phyloP scores from a whole-genome alignment of 345 rosid genomes.

The Eucalyptus urophylla region DNA sequence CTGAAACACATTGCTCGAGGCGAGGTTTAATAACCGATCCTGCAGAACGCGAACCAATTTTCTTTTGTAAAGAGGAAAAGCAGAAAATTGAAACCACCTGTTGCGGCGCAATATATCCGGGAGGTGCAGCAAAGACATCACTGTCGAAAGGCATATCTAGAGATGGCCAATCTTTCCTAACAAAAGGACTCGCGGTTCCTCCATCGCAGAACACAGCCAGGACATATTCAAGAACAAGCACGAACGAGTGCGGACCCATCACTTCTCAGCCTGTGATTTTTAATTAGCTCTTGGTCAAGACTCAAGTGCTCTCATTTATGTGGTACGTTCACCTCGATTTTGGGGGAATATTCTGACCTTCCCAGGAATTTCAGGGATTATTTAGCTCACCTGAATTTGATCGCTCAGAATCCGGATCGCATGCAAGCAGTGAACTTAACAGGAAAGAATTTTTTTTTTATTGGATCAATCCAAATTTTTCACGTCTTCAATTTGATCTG shows the following conservation, averaged over 20 bases:
- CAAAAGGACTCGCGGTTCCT: conserved; percentile 18
- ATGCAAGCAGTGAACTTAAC: neutral
- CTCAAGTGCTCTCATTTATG: neutral
- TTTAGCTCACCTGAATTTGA: neutral
- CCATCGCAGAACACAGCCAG: neutral
- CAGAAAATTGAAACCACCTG: conserved; percentile 6
- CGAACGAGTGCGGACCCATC: neutral
- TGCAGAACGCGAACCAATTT: neutral
- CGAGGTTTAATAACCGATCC: neutral
- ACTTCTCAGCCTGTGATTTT: neutral
- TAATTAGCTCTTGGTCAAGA: neutral
- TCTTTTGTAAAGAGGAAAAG: neutral
- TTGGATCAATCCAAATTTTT: neutral
- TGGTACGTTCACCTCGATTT: neutral
- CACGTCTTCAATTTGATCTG: neutral
- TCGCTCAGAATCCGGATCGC: neutral
- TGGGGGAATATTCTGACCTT: neutral
- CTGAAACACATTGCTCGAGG: neutral
- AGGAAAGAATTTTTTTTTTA: neutral
- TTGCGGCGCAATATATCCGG: conserved; percentile 25
- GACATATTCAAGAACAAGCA: neutral
- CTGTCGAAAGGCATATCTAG: conserved; percentile 21
- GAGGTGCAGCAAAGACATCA: conserved; percentile 22
- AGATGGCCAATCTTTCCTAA: conserved; percentile 15
- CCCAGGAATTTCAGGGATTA: neutral